Evolutionary conservation across 2,329 filamentous ascomycete genomes (phyloP).

Genomic region (Hypoxylon sp.): DNA sequence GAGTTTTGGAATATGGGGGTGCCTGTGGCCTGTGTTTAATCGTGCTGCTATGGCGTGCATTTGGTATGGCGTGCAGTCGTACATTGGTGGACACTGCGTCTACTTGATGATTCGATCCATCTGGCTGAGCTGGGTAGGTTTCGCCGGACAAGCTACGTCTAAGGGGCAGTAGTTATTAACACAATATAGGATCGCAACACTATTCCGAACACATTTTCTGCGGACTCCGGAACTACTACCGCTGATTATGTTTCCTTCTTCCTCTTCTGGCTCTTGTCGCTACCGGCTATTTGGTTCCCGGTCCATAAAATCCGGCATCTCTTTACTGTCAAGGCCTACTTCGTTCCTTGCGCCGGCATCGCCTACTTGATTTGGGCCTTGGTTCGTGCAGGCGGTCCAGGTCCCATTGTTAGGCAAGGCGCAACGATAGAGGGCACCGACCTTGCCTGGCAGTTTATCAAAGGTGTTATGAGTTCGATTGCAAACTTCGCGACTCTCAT

Average conservation of each 20-base stretch:
- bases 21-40: conserved; percentile 90
- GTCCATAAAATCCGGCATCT: conserved; percentile 90
- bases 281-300: conserved; percentile 90
- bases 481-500: conserved; percentile 93
- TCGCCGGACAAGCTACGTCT: background rate
- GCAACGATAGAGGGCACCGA: conserved; percentile 74
- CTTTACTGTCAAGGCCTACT: conserved; percentile 89
- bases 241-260: conserved; percentile 86
- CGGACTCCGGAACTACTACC: conserved; percentile 78
- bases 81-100: conserved; percentile 88
- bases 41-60: conserved; percentile 88
- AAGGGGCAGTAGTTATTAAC: conserved; percentile 31
- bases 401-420: conserved; percentile 82
- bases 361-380: conserved; percentile 91
- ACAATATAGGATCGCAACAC: conserved; percentile 61
- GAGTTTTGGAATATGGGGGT: conserved; percentile 91
- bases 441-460: conserved; percentile 85
- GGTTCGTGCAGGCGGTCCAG: conserved; percentile 83
- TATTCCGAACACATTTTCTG: conserved; percentile 77
- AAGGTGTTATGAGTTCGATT: conserved; percentile 89
- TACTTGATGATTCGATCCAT: conserved; percentile 91
- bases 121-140: conserved; percentile 76
- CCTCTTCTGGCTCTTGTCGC: conserved; percentile 84
- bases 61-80: conserved; percentile 89
- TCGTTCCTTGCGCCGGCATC: conserved; percentile 86